Evolutionary conservation across 768 basidiomycete genomes (phyloP), one percentile per base, ranked within the genome.

Genomic region (Suillus paluster): DNA sequence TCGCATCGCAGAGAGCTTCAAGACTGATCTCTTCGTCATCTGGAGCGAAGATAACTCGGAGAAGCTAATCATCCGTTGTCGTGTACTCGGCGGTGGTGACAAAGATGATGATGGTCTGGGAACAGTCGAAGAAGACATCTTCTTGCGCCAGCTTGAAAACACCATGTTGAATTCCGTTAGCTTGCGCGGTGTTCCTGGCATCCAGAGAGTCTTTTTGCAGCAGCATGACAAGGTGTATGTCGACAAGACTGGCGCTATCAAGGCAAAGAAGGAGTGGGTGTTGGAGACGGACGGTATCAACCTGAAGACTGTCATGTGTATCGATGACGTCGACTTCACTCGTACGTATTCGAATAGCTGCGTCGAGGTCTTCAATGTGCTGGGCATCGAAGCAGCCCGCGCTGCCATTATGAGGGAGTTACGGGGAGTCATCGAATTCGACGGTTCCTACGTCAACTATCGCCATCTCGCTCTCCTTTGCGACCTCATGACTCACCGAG

Each of bases 11-110:
- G 92, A 95, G 74, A 95, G 87, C 66, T 99, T 99, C 82, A 93
- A 95, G 73, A 90, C 93, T 2, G 97, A 98, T 72, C 81, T 98
- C 15, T 98, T 98, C 75, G 95, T 98, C 75, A 97, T 99, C 67
- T 97, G 95, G 92, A 95, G 94, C 66, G 97, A 98, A 83, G 97
- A 98, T 76, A 98, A 97, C 77, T 93, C 97, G 3, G 94, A 97
- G 77, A 98, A 98, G 79, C 87, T 99, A 12, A 86, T 99, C 69
- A 92, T 99, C 68, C 97, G 97, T 49, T 97, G 97, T 75, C 94
- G 97, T 81, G 91, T 99, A 9, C 76, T 92, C 55, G 91, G 92
- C 46, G 88, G 89, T 44, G 83, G 83, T 10, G 92, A 95, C 68
- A 95, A 97, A 74, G 91, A 94, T 21, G 92, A 94, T 25, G 92